Evolutionary conservation across 495 filamentous ascomycete genomes (phyloP).

Genomic region (Chaetomium cochliodes): DNA sequence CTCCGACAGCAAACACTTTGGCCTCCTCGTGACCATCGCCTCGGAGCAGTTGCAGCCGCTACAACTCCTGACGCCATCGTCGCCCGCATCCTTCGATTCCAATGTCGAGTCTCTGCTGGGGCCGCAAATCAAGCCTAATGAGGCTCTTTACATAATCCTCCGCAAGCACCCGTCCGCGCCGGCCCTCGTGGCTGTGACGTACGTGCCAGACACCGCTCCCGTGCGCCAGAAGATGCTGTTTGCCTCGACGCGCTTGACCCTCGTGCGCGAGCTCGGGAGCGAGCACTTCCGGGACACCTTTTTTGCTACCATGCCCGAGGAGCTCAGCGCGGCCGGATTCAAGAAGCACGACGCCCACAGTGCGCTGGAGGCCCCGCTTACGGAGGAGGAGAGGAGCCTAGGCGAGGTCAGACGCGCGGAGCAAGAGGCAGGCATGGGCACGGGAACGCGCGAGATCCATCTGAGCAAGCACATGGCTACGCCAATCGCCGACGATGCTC

Average conservation of each 20-base stretch:
- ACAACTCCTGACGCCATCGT: constrained; percentile 54
- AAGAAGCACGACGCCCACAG: constrained; percentile 67
- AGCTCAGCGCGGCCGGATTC: constrained; percentile 72
- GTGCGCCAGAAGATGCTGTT: constrained; percentile 97
- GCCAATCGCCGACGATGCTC: constrained; percentile 65
- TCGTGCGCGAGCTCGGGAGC: constrained; percentile 80
- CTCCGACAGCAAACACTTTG: constrained; percentile 62
- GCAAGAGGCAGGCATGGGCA: constrained; percentile 73
- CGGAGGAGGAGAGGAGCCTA: constrained; percentile 79
- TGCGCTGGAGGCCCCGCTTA: constrained; percentile 73
- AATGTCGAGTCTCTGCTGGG: constrained; percentile 57
- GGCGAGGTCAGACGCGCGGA: constrained; percentile 76
- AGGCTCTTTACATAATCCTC: constrained; percentile 81
- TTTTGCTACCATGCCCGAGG: constrained; percentile 72
- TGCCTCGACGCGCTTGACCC: constrained; percentile 79
- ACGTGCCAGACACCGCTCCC: constrained; percentile 83
- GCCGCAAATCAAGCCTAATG: constrained; percentile 66
- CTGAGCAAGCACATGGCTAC: constrained; percentile 61
- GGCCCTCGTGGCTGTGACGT: constrained; percentile 75
- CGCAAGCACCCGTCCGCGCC: constrained; percentile 58
- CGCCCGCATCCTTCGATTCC: constrained; percentile 58
- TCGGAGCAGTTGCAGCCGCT: constrained; percentile 70
- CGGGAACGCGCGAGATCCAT: constrained; percentile 58
- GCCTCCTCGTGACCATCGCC: constrained; percentile 76
- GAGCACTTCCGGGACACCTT: constrained; percentile 80